These are phyloP conservation scores for Termitomyces heimii DNA, from an alignment of 768 basidiomycete genomes.

Conservation along the genomic window DNA sequence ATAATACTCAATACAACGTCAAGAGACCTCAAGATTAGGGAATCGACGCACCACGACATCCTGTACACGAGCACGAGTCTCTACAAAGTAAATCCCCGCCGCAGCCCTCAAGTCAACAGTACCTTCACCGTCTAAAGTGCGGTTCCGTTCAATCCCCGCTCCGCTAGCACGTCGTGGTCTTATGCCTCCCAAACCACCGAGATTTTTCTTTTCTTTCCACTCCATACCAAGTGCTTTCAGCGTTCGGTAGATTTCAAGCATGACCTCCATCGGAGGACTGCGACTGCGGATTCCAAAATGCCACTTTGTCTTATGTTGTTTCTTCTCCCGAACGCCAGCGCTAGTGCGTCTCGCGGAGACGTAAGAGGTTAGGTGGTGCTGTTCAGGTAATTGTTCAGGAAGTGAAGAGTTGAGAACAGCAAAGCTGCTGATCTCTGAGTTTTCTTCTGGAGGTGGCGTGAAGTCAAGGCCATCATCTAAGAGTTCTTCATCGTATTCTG, in stretches of 20 bases:
- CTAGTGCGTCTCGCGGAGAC: constrained; percentile 47
- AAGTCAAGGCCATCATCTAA: constrained; percentile 34
- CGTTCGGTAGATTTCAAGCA: constrained; percentile 97
- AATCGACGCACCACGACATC: constrained; percentile 76
- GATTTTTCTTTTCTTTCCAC: constrained; percentile 87
- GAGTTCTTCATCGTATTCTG: constrained; percentile 42
- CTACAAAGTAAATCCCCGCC: constrained; percentile 85
- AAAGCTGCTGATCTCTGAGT: constrained; percentile 56
- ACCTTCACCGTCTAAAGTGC: constrained; percentile 53
- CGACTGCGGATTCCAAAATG: constrained; percentile 97
- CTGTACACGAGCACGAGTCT: constrained; percentile 84
- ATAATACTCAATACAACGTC: neutral
- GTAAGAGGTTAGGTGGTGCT: constrained; percentile 68
- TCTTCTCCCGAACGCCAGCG: constrained; percentile 44
- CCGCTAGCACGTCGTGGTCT: constrained; percentile 25
- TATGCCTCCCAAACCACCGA: constrained; percentile 65
- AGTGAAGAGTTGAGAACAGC: constrained; percentile 89
- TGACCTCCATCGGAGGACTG: constrained; percentile 97
- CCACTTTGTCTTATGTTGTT: constrained; percentile 84
- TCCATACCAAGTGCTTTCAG: constrained; percentile 90
- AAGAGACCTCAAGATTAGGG: neutral
- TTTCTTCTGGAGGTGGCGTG: constrained; percentile 16
- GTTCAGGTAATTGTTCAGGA: constrained; percentile 53
- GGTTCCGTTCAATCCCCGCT: constrained; percentile 54
- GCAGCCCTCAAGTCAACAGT: constrained; percentile 63